These are phyloP conservation scores for Diplotaxis tenuifolia DNA, from an alignment of 345 rosid species.

Conservation along the genomic window DNA sequence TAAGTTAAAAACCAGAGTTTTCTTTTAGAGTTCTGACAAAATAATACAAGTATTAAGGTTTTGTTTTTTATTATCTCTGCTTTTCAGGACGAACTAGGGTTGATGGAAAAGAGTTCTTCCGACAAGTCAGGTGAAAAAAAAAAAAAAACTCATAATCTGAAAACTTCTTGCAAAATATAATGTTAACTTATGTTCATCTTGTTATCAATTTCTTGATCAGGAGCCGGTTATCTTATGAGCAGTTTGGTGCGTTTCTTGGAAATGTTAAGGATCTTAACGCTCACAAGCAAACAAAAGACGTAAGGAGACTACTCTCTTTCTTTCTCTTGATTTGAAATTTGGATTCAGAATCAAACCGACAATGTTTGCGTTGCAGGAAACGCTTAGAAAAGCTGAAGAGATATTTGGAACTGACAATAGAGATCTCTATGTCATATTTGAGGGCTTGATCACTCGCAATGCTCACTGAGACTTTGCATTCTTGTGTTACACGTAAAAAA, in stretches of 20 bases:
- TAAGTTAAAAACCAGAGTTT: not conserved
- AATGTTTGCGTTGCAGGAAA: conserved; percentile 51
- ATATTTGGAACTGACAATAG: conserved; percentile 78
- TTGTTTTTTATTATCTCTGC: not conserved
- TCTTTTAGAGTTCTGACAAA: not conserved
- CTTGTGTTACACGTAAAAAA: conserved; percentile 15
- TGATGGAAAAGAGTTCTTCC: conserved; percentile 95
- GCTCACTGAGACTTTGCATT: conserved; percentile 43
- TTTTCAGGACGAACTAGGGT: conserved; percentile 71
- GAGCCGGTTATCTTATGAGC: conserved; percentile 71
- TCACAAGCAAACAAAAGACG: conserved; percentile 89
- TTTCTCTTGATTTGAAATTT: not conserved
- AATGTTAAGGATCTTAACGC: conserved; percentile 94
- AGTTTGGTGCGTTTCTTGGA: conserved; percentile 84
- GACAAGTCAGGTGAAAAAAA: conserved; percentile 76
- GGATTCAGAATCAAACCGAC: not conserved
- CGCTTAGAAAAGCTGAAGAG: conserved; percentile 80
- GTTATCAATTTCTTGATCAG: conserved; percentile 16
- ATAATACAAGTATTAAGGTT: not conserved
- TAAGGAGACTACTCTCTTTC: conserved; percentile 19
- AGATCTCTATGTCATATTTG: conserved; percentile 75
- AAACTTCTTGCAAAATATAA: not conserved
- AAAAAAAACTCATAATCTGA: not conserved
- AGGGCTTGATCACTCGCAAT: conserved; percentile 74
- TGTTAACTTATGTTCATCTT: no score